These are phyloP conservation scores for Dryas drummondii DNA, from an alignment of 306 rosid genomes.

Conservation along the genomic window DNA sequence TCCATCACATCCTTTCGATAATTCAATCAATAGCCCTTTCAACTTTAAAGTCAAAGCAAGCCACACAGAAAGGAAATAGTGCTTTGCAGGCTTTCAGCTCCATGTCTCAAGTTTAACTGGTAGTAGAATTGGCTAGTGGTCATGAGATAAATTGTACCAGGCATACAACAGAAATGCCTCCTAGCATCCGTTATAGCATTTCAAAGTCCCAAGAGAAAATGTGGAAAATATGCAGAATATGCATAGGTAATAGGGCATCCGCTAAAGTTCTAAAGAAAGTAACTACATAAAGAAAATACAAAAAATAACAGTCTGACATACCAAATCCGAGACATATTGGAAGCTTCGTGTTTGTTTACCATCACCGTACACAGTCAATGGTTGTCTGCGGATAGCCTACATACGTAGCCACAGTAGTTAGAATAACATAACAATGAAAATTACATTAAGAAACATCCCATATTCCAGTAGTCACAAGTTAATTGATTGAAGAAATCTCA, in stretches of 20 bases:
- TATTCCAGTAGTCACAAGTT: neutral
- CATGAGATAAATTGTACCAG: conserved; percentile 11
- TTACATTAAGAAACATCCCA: conserved; percentile 8
- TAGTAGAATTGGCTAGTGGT: conserved; percentile 19
- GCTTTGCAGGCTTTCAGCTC: neutral
- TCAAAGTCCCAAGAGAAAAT: neutral
- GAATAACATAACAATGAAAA: neutral
- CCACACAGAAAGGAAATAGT: neutral
- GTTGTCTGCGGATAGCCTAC: conserved; percentile 90
- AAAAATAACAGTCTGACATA: conserved; percentile 28
- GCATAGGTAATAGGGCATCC: neutral
- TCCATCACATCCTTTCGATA: neutral
- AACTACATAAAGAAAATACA: neutral
- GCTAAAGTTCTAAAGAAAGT: neutral
- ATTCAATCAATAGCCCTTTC: neutral
- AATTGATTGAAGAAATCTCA: neutral
- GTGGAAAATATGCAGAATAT: neutral
- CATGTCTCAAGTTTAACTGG: conserved; percentile 9
- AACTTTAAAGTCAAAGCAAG: neutral
- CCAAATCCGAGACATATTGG: conserved; percentile 98
- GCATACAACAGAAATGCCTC: neutral
- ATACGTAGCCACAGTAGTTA: conserved; percentile 10
- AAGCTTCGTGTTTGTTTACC: conserved; percentile 98
- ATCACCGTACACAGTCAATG: conserved; percentile 92
- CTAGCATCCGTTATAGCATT: neutral